phyloP scores from a whole-genome alignment of 139 green algal genomes.

The Tetradesmus obliquus region DNA sequence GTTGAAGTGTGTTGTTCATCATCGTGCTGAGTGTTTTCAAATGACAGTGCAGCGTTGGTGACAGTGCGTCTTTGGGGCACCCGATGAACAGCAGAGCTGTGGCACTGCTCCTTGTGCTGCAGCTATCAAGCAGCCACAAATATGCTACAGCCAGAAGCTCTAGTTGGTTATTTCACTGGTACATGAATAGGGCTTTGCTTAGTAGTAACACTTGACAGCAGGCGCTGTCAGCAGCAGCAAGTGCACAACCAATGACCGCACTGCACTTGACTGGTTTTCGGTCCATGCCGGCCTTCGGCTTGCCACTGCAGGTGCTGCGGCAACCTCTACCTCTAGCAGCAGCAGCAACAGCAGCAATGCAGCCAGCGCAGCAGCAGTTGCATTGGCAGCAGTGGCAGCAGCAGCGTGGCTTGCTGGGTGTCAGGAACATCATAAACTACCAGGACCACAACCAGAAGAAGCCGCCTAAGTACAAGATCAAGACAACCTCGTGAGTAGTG shows the following conservation, averaged over 20 bases:
- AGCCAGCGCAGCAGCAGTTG: neutral
- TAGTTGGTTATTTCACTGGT: too few species aligned
- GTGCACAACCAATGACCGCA: too few species aligned
- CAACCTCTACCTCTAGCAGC: neutral
- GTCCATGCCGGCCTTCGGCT: neutral
- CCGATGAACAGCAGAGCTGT: too few species aligned
- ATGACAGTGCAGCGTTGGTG: neutral
- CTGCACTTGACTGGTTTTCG: too few species aligned
- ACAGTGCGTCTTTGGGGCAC: neutral
- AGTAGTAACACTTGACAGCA: too few species aligned
- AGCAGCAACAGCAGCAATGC: neutral
- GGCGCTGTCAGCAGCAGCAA: too few species aligned
- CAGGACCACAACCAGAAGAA: conserved; percentile 47
- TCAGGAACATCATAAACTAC: conserved; percentile 28
- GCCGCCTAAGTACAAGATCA: conserved; percentile 37
- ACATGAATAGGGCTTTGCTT: too few species aligned
- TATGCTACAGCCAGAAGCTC: too few species aligned
- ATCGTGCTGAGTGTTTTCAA: too few species aligned
- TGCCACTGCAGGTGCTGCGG: neutral
- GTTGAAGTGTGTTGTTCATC: too few species aligned
- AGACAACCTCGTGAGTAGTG: conserved; percentile 25
- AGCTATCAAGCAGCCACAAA: too few species aligned
- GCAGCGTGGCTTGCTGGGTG: conserved; percentile 30
- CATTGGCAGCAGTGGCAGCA: conserved; percentile 43
- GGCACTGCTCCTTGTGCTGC: too few species aligned